phyloP scores from a whole-genome alignment of 495 filamentous ascomycete genomes.

The Extremus antarcticus region DNA sequence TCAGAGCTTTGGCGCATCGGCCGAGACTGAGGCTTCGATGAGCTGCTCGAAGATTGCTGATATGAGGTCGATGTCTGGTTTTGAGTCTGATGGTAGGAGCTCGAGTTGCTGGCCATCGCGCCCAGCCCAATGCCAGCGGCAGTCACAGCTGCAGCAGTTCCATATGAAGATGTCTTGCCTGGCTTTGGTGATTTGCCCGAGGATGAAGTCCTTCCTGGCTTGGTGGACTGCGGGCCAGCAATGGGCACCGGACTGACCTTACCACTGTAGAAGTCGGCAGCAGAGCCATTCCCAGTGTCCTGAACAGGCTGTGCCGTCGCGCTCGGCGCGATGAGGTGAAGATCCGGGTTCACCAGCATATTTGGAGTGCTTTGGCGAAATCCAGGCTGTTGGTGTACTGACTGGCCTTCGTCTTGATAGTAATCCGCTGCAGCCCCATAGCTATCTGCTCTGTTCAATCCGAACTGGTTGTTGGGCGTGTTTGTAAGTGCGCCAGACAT shows the following conservation, averaged over 20 bases:
- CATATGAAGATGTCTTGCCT: neutral
- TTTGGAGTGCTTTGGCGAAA: conserved; percentile 42
- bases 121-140: neutral
- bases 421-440: conserved; percentile 53
- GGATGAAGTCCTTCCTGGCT: neutral
- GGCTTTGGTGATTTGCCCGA: conserved; percentile 3
- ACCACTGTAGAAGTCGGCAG: conserved; percentile 30
- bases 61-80: conserved; percentile 5
- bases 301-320: conserved; percentile 22
- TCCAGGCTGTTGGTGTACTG: conserved; percentile 50
- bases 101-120: neutral
- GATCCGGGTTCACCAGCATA: conserved; percentile 38
- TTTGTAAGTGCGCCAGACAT: conserved; percentile 12
- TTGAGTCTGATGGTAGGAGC: neutral
- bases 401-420: conserved; percentile 55
- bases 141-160: neutral
- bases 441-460: conserved; percentile 22
- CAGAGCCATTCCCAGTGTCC: conserved; percentile 33
- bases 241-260: conserved; percentile 3
- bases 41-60: neutral
- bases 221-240: neutral
- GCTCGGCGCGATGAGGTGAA: conserved; percentile 28
- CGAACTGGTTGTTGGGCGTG: conserved; percentile 16
- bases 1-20: neutral
- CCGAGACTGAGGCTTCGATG: neutral